Percentiles rank a stretch among this genome's conserved stretches.
Conservation (phyloP, 306 rosid genomes). For the Begonia masoniana region DNA sequence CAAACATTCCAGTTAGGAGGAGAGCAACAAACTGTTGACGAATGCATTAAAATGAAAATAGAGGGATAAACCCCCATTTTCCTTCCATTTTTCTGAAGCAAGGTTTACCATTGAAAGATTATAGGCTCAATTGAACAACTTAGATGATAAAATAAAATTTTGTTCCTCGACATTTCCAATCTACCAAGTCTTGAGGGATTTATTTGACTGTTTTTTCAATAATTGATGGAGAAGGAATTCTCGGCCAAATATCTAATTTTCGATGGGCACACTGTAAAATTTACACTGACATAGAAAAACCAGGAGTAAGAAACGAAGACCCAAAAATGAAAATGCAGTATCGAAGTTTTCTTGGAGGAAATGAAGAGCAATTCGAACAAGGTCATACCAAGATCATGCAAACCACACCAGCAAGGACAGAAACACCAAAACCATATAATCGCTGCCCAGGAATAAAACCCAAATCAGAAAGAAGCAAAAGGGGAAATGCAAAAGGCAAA, state of each 20-base stretch:
- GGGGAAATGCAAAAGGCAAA: not conserved
- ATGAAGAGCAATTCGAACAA: not conserved
- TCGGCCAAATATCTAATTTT: not conserved
- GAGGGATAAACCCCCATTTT: not conserved
- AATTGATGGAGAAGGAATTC: too few relatives aligned
- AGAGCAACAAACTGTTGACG: not conserved
- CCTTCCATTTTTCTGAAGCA: not conserved
- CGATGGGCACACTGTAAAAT: too few relatives aligned
- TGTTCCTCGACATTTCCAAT: not conserved
- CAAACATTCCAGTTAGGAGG: slow-evolving; percentile 3
- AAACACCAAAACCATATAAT: slow-evolving; percentile 70
- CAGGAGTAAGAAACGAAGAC: not conserved
- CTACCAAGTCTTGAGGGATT: not conserved
- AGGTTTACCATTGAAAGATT: not conserved
- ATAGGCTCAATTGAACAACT: too few relatives aligned
- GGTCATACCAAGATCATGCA: slow-evolving; percentile 73
- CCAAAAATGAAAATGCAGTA: not conserved
- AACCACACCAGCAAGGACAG: slow-evolving; percentile 52
- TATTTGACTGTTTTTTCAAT: too few relatives aligned
- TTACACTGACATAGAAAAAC: not conserved
- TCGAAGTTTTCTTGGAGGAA: not conserved
- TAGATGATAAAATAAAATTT: too few relatives aligned
- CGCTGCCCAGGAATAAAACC: slow-evolving; percentile 47
- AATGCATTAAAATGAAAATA: not conserved
- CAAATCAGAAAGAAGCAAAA: slow-evolving; percentile 10